Evolutionary conservation across 768 basidiomycete genomes (phyloP).

Genomic region (Collybia nuda): DNA sequence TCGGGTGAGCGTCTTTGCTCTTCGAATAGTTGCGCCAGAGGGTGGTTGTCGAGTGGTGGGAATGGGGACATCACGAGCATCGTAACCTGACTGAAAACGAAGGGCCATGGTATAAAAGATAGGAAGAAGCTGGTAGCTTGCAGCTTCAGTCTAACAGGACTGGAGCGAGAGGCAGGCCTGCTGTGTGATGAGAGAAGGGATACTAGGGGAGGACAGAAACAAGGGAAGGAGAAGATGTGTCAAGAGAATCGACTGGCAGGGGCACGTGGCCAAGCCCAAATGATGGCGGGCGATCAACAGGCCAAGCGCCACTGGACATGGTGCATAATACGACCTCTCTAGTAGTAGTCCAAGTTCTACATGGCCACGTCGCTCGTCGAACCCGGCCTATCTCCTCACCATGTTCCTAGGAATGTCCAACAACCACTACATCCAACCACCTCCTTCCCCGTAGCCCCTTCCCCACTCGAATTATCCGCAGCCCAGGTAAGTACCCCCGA

Average conservation of each 20-base stretch:
- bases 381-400: neutral
- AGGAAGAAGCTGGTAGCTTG: constrained; percentile 11
- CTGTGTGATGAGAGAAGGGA: constrained; percentile 8
- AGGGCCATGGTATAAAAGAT: constrained; percentile 43
- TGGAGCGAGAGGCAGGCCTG: constrained; percentile 25
- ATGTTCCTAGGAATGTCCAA: neutral
- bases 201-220: constrained; percentile 7
- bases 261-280: constrained; percentile 7
- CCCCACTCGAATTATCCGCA: neutral
- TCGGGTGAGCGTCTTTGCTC: constrained; percentile 94
- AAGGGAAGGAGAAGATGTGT: constrained; percentile 9
- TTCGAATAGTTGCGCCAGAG: constrained; percentile 63
- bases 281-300: neutral
- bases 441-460: no score
- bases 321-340: neutral
- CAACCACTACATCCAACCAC: neutral
- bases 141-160: constrained; percentile 10
- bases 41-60: constrained; percentile 60
- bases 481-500: neutral
- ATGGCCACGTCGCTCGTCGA: neutral
- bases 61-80: constrained; percentile 64
- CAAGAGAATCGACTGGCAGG: neutral
- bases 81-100: constrained; percentile 55
- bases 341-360: neutral
- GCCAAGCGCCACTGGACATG: neutral